Base-by-base conservation (phyloP, 2,329 filamentous ascomycete species). In the Exophiala oligosperma region DNA sequence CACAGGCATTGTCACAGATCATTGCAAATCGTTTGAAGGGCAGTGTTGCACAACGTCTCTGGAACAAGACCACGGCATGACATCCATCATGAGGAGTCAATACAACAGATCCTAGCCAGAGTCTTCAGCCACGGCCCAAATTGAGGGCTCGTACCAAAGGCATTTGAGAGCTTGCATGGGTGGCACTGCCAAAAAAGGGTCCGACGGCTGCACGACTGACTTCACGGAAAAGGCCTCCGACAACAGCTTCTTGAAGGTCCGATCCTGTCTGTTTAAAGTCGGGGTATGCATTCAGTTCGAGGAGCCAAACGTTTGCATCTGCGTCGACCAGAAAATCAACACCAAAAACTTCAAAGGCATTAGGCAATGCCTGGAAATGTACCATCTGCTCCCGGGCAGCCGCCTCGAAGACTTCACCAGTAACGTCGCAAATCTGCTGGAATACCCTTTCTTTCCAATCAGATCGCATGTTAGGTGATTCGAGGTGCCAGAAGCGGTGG, bases 201-300 rank as follows among this genome's bases (percentile, higher is more conserved):
- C 77, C 75, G 1, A 96, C 83, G 1, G 80, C 90, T 63, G 82
- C 76, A 56, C 84, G 46, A 43, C 96, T 79, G 23, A 91, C 87
- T 9, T 84, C 89, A 67, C 84, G 81, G 80, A 95, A 94, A 65
- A 99, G 79, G 6, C 86, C 88, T 21, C 79, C 83, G 24, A 99
- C 87, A 41, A 97, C 74, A 0, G 77, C 64, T 44, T 76, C 83
- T 70, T 81, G 84, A 64, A 96, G 74, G 56, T 89, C 87, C 6
- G 82, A 81, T 0, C 94, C 94, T 14, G 92, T 96, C 83, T 97
- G 93, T 69, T 84, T 86, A 70, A 97, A 97, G 76, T 99, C 94
- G 8, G 94, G 94, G 74, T 96, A 99, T 0, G 93, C 91, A 77
- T 99, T 99, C 32, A 96, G 84, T 77, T 99, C 94, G 56, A 99